These are phyloP conservation scores for Sutorius eximius DNA, from an alignment of 1,284 basidiomycete species.

Conservation along the genomic window DNA sequence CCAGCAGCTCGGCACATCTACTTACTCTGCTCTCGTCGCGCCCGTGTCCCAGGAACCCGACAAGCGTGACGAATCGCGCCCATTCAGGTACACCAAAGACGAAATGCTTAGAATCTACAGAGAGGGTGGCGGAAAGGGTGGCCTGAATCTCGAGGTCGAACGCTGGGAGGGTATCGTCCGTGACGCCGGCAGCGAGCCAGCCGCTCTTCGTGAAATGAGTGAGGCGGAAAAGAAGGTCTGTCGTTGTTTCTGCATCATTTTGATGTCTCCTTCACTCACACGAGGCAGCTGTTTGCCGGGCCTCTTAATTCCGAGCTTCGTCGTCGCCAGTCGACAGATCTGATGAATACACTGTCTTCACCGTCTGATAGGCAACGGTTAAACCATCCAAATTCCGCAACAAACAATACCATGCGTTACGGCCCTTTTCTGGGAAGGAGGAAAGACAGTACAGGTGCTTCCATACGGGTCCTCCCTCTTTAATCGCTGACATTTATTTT, in stretches of 20 bases:
- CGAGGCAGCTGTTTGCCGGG: slow-evolving; percentile 64
- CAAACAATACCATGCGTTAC: slow-evolving; percentile 63
- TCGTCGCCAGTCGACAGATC: slow-evolving; percentile 75
- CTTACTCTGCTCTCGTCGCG: slow-evolving; percentile 78
- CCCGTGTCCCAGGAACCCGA: slow-evolving; percentile 54
- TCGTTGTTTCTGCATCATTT: slow-evolving; percentile 13
- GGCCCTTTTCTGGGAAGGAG: slow-evolving; percentile 57
- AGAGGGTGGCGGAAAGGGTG: slow-evolving; percentile 71
- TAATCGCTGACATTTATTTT: slow-evolving; percentile 14
- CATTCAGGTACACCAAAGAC: slow-evolving; percentile 85
- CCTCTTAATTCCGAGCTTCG: slow-evolving; percentile 79
- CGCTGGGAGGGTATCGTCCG: slow-evolving; percentile 84
- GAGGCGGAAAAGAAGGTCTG: slow-evolving; percentile 88
- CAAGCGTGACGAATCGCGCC: slow-evolving; percentile 62
- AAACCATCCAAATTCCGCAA: slow-evolving; percentile 45
- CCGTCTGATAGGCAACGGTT: slow-evolving; percentile 60
- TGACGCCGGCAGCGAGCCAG: slow-evolving; percentile 71
- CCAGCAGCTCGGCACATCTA: slow-evolving; percentile 56
- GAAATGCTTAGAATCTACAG: slow-evolving; percentile 84
- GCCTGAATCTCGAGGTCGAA: slow-evolving; percentile 82
- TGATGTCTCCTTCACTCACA: slow-evolving; percentile 25
- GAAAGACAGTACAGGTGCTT: slow-evolving; percentile 65
- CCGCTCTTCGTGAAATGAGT: slow-evolving; percentile 72
- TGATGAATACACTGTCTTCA: slow-evolving; percentile 56
- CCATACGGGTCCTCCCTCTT: not conserved